A percentile compares a stretch with the other conserved stretches of the same genome.
Conservation (phyloP, 768 basidiomycete species). For the Boletus speciosus region DNA sequence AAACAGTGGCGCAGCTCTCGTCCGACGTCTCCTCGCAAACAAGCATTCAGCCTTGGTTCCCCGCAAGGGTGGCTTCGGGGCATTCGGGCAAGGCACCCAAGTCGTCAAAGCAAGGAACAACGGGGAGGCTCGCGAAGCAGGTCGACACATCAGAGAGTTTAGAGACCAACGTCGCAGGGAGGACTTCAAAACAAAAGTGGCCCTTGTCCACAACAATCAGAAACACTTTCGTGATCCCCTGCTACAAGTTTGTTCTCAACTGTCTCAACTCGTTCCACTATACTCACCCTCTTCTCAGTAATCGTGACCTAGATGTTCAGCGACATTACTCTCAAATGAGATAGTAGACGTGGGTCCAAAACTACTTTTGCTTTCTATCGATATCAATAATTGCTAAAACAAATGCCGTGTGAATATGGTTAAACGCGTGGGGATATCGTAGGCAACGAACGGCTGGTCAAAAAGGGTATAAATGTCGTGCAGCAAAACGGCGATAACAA, state of each 20-base stretch:
- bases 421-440: slow-evolving; percentile 27
- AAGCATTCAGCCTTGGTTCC: slow-evolving; percentile 86
- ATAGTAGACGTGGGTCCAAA: slow-evolving; percentile 3
- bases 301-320: slow-evolving; percentile 9
- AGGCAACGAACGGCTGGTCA: slow-evolving; percentile 35
- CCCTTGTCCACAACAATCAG: slow-evolving; percentile 76
- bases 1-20: slow-evolving; percentile 71
- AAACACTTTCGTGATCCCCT: slow-evolving; percentile 83
- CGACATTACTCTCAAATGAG: background rate
- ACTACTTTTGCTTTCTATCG: slow-evolving; percentile 16
- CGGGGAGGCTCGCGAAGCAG: slow-evolving; percentile 94
- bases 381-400: slow-evolving; percentile 12
- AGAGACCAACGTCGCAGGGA: slow-evolving; percentile 76
- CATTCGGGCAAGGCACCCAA: slow-evolving; percentile 75
- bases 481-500: slow-evolving; percentile 31
- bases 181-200: slow-evolving; percentile 82
- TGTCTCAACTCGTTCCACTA: background rate
- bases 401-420: slow-evolving; percentile 9
- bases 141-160: slow-evolving; percentile 79
- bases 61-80: slow-evolving; percentile 80
- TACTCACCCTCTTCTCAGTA: slow-evolving; percentile 17
- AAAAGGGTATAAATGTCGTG: slow-evolving; percentile 35
- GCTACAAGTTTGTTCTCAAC: slow-evolving; percentile 41
- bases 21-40: slow-evolving; percentile 74
- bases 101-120: slow-evolving; percentile 88